Evolutionary conservation across 305 asterid genomes (phyloP).

Genomic region (Fraxinus sp.): DNA sequence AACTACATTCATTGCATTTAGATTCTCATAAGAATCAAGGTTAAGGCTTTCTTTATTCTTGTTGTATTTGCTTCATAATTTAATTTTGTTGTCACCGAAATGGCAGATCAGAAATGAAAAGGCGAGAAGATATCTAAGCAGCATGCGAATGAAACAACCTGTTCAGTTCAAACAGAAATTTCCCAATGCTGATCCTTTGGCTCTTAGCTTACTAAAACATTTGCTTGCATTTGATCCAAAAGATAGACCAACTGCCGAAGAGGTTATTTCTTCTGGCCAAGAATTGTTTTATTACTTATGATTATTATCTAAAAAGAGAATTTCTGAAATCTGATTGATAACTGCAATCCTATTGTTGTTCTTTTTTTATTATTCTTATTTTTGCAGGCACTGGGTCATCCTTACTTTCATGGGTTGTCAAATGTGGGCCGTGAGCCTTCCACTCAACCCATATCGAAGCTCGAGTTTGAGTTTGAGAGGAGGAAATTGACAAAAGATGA

Average conservation of each 20-base stretch:
- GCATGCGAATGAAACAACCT: slow-evolving; percentile 83
- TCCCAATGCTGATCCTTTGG: slow-evolving; percentile 82
- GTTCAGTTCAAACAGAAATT: slow-evolving; percentile 78
- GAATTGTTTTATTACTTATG: slow-evolving; percentile 11
- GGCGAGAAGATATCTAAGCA: slow-evolving; percentile 94
- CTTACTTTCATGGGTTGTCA: slow-evolving; percentile 77
- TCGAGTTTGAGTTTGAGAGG: slow-evolving; percentile 96
- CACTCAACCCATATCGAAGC: slow-evolving; percentile 84
- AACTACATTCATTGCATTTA: not conserved
- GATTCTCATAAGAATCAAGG: not conserved
- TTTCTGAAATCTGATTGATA: not conserved
- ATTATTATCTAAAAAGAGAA: not conserved
- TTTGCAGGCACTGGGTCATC: slow-evolving; percentile 76
- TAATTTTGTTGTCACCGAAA: slow-evolving; percentile 30
- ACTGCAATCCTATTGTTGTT: not conserved
- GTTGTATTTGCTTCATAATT: slow-evolving; percentile 12
- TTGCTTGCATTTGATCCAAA: slow-evolving; percentile 96
- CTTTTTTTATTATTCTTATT: slow-evolving; percentile 1
- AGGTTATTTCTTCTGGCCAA: slow-evolving; percentile 42
- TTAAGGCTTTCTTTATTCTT: not conserved
- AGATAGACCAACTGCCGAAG: slow-evolving; percentile 92
- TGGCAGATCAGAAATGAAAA: slow-evolving; percentile 98
- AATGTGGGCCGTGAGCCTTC: slow-evolving; percentile 84
- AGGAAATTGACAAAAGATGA: slow-evolving; percentile 88
- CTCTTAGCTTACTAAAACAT: slow-evolving; percentile 72